Conservation (phyloP, 225 moss, liverwort and hornwort species). For the Pseudoscleropodium purum region DNA sequence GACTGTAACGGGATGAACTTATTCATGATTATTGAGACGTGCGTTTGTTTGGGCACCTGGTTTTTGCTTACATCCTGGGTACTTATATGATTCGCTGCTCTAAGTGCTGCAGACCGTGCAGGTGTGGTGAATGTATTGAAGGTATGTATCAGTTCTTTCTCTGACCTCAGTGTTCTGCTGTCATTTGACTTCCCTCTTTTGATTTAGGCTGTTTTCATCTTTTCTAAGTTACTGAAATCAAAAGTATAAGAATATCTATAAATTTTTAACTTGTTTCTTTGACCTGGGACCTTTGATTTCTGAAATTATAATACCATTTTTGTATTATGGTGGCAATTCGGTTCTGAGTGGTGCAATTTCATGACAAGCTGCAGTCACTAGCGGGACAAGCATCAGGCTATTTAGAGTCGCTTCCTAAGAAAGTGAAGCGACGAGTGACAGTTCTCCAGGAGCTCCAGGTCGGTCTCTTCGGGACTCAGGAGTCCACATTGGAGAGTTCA, state of each 20-base stretch:
- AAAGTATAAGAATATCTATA: not conserved
- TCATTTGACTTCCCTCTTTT: not conserved
- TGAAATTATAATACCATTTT: not conserved
- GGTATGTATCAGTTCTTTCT: conserved; percentile 24
- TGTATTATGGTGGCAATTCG: not conserved
- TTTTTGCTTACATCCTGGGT: not conserved
- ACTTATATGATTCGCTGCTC: conserved; percentile 25
- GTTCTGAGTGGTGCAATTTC: not conserved
- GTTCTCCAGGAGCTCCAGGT: conserved; percentile 80
- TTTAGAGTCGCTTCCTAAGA: conserved; percentile 64
- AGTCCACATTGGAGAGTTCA: not conserved
- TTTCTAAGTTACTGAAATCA: not conserved
- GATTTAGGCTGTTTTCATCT: not conserved
- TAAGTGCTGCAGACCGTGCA: conserved; percentile 79
- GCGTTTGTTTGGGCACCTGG: not conserved
- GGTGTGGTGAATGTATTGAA: conserved; percentile 73
- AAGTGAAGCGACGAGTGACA: conserved; percentile 69
- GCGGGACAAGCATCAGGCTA: conserved; percentile 79
- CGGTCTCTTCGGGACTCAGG: not conserved
- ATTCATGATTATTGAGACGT: not conserved
- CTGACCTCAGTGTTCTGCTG: not conserved
- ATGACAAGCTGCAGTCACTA: conserved; percentile 74
- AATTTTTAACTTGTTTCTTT: not conserved
- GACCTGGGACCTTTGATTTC: not conserved
- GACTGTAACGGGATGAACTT: not conserved